Conservation (phyloP, 345 rosid genomes). For the Rhodamnia rubescens region DNA sequence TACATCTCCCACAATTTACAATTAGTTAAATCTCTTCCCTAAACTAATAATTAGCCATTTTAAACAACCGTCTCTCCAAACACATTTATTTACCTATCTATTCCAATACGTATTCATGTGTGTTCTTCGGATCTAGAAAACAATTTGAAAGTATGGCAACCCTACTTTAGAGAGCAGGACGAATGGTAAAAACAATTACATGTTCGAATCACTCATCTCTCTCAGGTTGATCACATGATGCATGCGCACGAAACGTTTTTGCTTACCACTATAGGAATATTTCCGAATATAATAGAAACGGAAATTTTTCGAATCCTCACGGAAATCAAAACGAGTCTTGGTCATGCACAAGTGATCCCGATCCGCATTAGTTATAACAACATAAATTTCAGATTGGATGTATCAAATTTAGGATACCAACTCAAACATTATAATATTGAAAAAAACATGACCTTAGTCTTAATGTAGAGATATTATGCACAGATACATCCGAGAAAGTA, state of each 20-base stretch:
- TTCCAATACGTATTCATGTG: fast-evolving
- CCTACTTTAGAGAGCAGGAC: neutral
- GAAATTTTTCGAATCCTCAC: neutral
- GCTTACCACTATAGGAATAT: too few species aligned
- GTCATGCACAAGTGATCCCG: neutral
- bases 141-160: too few species aligned
- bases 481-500: neutral
- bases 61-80: neutral
- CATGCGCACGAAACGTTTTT: neutral
- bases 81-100: neutral
- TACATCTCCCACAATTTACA: neutral
- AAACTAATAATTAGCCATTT: neutral
- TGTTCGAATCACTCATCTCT: neutral
- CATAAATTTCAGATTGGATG: neutral
- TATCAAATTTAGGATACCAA: neutral
- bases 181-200: neutral
- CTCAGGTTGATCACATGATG: neutral
- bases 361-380: fast-evolving
- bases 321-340: neutral
- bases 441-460: neutral
- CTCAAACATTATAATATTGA: neutral
- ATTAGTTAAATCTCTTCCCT: neutral
- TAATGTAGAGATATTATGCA: neutral
- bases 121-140: neutral
- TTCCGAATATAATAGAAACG: too few species aligned